phyloP scores from a whole-genome alignment of 805 yeast species.

The Myxozyma melibiosi region DNA sequence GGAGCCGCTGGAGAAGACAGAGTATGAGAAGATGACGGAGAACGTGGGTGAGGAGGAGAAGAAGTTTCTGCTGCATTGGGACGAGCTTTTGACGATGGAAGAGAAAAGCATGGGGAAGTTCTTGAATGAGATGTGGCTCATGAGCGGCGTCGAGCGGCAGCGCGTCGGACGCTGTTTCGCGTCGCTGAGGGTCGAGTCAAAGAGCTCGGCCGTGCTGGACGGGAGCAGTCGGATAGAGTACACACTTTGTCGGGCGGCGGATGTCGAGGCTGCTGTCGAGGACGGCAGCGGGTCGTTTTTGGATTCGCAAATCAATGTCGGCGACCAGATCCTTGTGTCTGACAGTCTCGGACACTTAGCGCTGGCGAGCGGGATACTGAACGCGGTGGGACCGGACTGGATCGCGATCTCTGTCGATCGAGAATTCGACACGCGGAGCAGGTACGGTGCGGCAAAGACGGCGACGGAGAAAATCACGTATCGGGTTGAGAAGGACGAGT shows the following conservation, averaged over 20 bases:
- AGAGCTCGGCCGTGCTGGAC: neutral
- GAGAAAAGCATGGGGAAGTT: slow-evolving; percentile 57
- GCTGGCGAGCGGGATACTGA: slow-evolving; percentile 63
- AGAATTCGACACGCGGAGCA: slow-evolving; percentile 44
- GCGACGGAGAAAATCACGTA: slow-evolving; percentile 42
- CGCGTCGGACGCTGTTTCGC: slow-evolving; percentile 57
- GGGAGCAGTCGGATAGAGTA: slow-evolving; percentile 10
- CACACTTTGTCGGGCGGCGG: slow-evolving; percentile 15
- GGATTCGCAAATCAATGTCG: slow-evolving; percentile 53
- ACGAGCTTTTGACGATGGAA: slow-evolving; percentile 69
- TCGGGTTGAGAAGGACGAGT: slow-evolving; percentile 79
- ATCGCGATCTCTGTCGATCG: slow-evolving; percentile 58
- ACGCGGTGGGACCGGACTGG: slow-evolving; percentile 46
- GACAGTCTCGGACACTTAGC: slow-evolving; percentile 81
- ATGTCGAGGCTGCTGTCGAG: neutral
- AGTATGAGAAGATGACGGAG: slow-evolving; percentile 51
- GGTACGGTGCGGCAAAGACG: slow-evolving; percentile 7
- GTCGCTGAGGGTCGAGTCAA: slow-evolving; percentile 49
- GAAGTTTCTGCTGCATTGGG: slow-evolving; percentile 73
- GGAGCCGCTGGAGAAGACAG: slow-evolving; percentile 22
- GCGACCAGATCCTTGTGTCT: slow-evolving; percentile 72
- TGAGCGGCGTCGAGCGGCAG: slow-evolving; percentile 63
- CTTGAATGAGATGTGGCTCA: slow-evolving; percentile 70
- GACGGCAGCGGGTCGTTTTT: slow-evolving; percentile 31
- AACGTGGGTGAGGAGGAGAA: slow-evolving; percentile 55